A percentile compares a stretch with the other conserved stretches of the same genome.
Conservation (phyloP, 2,329 filamentous ascomycete species). For the Triangularia setosa region DNA sequence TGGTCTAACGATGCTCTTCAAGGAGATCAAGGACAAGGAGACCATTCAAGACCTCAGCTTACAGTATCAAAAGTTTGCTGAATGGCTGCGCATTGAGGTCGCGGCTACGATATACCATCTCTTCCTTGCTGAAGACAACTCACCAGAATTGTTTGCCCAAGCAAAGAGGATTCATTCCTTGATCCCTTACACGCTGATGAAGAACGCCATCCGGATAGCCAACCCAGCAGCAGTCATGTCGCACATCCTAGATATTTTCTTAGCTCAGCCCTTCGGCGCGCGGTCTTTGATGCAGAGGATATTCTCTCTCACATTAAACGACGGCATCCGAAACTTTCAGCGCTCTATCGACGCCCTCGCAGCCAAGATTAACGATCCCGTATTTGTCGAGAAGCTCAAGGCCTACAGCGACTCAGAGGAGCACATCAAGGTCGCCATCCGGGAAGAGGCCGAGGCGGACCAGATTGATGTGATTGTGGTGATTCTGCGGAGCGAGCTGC, state of each 20-base stretch:
- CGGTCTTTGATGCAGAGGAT: slow-evolving; percentile 90
- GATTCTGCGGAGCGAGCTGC: slow-evolving; percentile 73
- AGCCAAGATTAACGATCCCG: slow-evolving; percentile 73
- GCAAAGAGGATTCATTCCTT: slow-evolving; percentile 91
- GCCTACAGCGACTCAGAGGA: slow-evolving; percentile 74
- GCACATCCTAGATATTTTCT: slow-evolving; percentile 88
- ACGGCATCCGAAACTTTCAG: slow-evolving; percentile 84
- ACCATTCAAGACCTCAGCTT: slow-evolving; percentile 84
- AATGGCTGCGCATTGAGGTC: slow-evolving; percentile 96
- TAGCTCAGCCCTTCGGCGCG: slow-evolving; percentile 89
- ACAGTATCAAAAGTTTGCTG: slow-evolving; percentile 96
- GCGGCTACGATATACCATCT: slow-evolving; percentile 95
- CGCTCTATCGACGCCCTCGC: slow-evolving; percentile 77
- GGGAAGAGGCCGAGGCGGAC: slow-evolving; percentile 68
- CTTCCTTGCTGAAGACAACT: slow-evolving; percentile 97
- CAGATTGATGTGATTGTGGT: slow-evolving; percentile 81
- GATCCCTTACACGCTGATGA: slow-evolving; percentile 87
- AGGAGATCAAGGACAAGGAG: slow-evolving; percentile 86
- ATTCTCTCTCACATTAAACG: slow-evolving; percentile 84
- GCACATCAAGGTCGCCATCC: slow-evolving; percentile 67
- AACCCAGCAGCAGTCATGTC: slow-evolving; percentile 97
- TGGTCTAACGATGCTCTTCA: slow-evolving; percentile 86
- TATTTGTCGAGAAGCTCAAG: slow-evolving; percentile 77
- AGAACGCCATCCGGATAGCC: slow-evolving; percentile 94
- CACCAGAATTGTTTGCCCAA: slow-evolving; percentile 91